Evolutionary conservation across 2,329 filamentous ascomycete species (phyloP).

Genomic region (Penicillium sp.): DNA sequence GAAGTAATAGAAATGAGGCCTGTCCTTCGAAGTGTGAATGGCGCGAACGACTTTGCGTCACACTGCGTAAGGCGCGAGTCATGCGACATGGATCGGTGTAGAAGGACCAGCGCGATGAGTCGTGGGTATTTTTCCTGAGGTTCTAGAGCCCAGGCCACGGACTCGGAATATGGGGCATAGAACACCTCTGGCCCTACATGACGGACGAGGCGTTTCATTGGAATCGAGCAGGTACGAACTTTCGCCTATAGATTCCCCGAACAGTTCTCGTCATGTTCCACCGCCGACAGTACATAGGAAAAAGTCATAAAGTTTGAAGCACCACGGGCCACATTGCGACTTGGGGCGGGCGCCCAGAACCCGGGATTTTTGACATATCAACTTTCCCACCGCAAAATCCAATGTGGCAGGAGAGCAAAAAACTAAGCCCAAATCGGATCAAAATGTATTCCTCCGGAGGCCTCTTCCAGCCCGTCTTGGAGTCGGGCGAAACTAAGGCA

Average conservation of each 20-base stretch:
- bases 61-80: background rate
- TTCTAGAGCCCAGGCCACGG: conserved; percentile 2
- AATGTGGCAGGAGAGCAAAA: conserved; percentile 9
- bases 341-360: background rate
- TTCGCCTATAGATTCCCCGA: background rate
- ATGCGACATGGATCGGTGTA: background rate
- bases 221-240: background rate
- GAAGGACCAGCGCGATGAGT: background rate
- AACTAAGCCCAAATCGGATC: conserved; percentile 2
- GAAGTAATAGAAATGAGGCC: background rate
- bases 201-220: background rate
- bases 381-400: conserved; percentile 19
- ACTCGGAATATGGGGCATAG: background rate
- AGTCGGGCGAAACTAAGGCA: background rate
- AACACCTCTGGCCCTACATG: conserved; percentile 7
- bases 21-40: background rate
- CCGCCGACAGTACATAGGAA: background rate
- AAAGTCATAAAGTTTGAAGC: background rate
- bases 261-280: background rate
- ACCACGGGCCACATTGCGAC: background rate
- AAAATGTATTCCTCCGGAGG: background rate
- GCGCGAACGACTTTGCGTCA: background rate
- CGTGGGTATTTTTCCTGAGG: background rate
- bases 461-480: background rate
- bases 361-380: conserved; percentile 25